Evolutionary conservation across 495 filamentous ascomycete genomes (phyloP), one percentile per base, ranked within the genome.

Genomic region (Chlorociboria aeruginascens): DNA sequence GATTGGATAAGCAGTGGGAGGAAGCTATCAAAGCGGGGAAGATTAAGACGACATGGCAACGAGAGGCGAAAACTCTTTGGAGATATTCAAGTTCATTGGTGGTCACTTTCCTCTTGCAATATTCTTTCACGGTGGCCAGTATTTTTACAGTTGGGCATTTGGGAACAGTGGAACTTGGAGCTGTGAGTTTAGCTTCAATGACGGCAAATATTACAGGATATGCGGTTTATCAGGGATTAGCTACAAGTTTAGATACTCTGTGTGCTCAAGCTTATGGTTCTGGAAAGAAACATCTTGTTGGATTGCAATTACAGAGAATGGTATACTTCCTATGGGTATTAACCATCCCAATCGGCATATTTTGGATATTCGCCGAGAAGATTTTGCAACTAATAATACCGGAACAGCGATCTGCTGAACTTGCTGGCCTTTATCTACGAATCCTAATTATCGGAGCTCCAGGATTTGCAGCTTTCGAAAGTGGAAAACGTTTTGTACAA

Each of bases 11-110:
- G 39, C 81, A 84, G 64, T 95, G 87, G 87, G 82, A 87, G 46
- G 80, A 83, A 33, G 85, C 86, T 1, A 85, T 89, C 9, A 69
- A 73, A 0, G 72, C 77, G 3, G 85, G 85, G 7, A 66, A 72
- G 49, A 84, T 93, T 51, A 78, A 83, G 42, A 94, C 88, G 3
- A 87, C 86, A 0, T 93, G 86, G 84, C 77, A 79, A 55, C 75
- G 85, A 49, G 88, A 95, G 67, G 73, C 80, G 1, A 78, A 82
- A 61, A 82, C 85, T 0, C 67, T 89, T 14, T 45, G 50, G 1
- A 69, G 66, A 55, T 82, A 81, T 53, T 71, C 78, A 0, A 64
- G 63, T 3, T 72, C 79, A 0, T 61, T 87, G 8, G 75, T 83
- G 42, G 51, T 83, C n/a, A 85, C 83, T 0, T 86, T 85, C 56